phyloP scores from a whole-genome alignment of 495 filamentous ascomycete species.

The Recurvomyces mirabilis region DNA sequence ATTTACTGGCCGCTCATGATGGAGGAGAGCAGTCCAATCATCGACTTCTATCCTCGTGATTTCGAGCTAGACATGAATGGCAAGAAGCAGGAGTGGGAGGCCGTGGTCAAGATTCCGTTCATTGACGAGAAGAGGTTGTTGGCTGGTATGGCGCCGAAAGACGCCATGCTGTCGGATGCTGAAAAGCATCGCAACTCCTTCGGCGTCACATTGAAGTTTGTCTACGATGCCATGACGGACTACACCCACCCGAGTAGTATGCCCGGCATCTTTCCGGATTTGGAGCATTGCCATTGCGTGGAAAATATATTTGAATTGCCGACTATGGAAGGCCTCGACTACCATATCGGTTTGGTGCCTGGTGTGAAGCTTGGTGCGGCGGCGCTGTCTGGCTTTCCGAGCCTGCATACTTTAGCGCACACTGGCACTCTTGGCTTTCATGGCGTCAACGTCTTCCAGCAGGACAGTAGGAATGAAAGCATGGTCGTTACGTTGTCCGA shows the following conservation, averaged over 20 bases:
- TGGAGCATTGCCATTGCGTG: slow-evolving; percentile 76
- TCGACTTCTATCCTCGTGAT: slow-evolving; percentile 95
- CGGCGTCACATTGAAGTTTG: slow-evolving; percentile 86
- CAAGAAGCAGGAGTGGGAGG: slow-evolving; percentile 99
- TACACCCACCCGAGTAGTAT: slow-evolving; percentile 77
- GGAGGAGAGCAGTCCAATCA: slow-evolving; percentile 79
- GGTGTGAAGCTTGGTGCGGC: slow-evolving; percentile 70
- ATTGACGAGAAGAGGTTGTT: slow-evolving; percentile 85
- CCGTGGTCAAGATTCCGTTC: slow-evolving; percentile 97
- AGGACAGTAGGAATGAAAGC: slow-evolving; percentile 92
- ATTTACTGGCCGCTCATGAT: slow-evolving; percentile 93
- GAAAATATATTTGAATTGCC: slow-evolving; percentile 94
- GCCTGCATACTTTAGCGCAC: slow-evolving; percentile 70
- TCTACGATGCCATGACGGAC: slow-evolving; percentile 63
- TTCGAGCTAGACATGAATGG: slow-evolving; percentile 99
- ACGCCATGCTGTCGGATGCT: slow-evolving; percentile 59
- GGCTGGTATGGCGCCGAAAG: slow-evolving; percentile 71
- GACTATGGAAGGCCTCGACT: slow-evolving; percentile 78
- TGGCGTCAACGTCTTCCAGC: slow-evolving; percentile 91
- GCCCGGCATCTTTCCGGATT: slow-evolving; percentile 81
- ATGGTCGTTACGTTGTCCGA: slow-evolving; percentile 81
- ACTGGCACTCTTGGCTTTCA: slow-evolving; percentile 73
- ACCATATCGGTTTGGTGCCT: slow-evolving; percentile 74
- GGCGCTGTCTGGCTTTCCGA: slow-evolving; percentile 88
- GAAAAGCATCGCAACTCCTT: slow-evolving; percentile 80